Base-by-base conservation (phyloP, 2,329 filamentous ascomycete species). In the Penicillium sclerotiorum region DNA sequence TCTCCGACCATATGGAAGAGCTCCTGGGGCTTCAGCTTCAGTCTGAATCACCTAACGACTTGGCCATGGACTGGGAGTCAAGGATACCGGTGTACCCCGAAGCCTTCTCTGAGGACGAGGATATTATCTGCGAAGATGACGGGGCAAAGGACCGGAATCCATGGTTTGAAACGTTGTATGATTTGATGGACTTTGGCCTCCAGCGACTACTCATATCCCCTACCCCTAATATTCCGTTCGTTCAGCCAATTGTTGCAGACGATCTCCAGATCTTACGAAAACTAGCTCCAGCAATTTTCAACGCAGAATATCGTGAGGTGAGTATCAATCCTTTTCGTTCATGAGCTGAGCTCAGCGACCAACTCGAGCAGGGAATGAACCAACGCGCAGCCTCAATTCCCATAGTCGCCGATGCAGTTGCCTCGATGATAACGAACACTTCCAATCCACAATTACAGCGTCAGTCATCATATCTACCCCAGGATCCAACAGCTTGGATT, bases 311-410 rank as follows among this genome's bases (percentile, higher is more conserved):
- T 44, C 56, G 57, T 36, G 57, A 64, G 52, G 72, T 70, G 46
- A 15, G 43, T 22, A 8, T 13, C 9, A 5, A 33, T 5, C 8
- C 27, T 12, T 17, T 5, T 17, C 15, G 23, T 20, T 13, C 11
- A 13, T 7, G 4, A 13, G 13, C n/a, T n/a, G 5, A n/a, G 4
- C 12, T 25, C 8, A 23, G 17, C 13, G 2, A 15, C 41, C 49
- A 45, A 48, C 30, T 4, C 2, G 6, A 13, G 5, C 32, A 74
- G 72, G 65, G 61, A 27, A 66, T 73, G 49, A 63, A 60, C 28
- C 67, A 73, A 53, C 61, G 72, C 27, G 62, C 61, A 8, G 58
- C 59, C 6, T 63, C 71, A 7, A 65, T 73, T 3, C 62, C 69
- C 1, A 61, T 64, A 5, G 61, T 73, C 13, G 58, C 64, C 1